Percentiles rank a stretch among this genome's conserved stretches.
phyloP scores from a whole-genome alignment of 225 moss, liverwort and hornwort species.

The Pseudisothecium myosuroides region DNA sequence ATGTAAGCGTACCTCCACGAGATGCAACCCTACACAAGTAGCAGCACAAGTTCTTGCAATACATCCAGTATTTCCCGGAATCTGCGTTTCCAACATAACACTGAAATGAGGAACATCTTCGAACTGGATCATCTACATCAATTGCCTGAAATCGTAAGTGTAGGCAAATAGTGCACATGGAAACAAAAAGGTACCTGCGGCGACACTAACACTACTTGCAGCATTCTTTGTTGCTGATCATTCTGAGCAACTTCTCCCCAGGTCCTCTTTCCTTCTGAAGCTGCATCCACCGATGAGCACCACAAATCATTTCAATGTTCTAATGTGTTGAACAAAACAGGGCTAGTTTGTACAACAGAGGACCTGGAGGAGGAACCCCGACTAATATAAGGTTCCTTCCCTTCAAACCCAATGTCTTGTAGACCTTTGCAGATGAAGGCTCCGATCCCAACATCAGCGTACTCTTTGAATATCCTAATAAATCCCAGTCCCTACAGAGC shows the following conservation, averaged over 20 bases:
- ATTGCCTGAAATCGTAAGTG: neutral
- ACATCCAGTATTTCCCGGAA: constrained; percentile 96
- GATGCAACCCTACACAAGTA: constrained; percentile 85
- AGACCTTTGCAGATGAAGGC: neutral
- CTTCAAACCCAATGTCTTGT: neutral
- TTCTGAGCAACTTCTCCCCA: constrained; percentile 55
- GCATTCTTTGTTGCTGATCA: constrained; percentile 41
- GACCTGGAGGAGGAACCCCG: neutral
- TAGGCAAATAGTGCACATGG: neutral
- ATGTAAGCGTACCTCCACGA: constrained; percentile 60
- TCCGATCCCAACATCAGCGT: neutral
- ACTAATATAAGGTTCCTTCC: neutral
- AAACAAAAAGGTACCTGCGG: constrained; percentile 57
- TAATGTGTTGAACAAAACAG: neutral
- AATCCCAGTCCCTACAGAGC: neutral
- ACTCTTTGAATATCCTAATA: neutral
- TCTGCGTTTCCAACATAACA: constrained; percentile 24
- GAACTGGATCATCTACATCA: neutral
- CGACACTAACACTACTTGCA: constrained; percentile 93
- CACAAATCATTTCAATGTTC: neutral
- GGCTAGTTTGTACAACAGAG: neutral
- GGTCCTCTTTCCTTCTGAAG: constrained; percentile 28
- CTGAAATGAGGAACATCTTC: neutral
- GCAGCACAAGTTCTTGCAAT: constrained; percentile 98
- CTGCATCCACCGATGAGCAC: constrained; percentile 9